These are phyloP conservation scores for Leishmania martiniquensis DNA, from an alignment of 208 protist species.

Conservation along the genomic window DNA sequence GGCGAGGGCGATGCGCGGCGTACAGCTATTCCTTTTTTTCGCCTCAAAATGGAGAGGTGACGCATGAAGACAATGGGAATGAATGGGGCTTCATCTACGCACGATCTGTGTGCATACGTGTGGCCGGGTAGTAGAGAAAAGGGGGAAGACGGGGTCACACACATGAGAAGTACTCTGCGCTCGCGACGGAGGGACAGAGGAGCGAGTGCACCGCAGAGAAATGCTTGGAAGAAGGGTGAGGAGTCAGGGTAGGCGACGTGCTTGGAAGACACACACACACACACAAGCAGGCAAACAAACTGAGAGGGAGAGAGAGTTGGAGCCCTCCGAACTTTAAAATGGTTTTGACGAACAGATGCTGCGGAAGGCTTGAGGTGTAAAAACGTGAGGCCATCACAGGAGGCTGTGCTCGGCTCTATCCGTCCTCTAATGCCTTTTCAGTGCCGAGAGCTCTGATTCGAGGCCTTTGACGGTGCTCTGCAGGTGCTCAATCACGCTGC, in stretches of 20 bases:
- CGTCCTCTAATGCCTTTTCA: slow-evolving; percentile 28
- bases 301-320: not conserved
- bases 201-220: not conserved
- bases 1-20: not conserved
- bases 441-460: slow-evolving; percentile 23
- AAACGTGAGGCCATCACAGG: no score
- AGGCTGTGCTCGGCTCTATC: no score
- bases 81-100: not conserved
- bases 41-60: not conserved
- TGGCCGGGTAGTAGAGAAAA: no score
- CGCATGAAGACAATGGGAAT: not conserved
- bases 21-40: not conserved
- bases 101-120: no score
- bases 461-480: slow-evolving; percentile 23
- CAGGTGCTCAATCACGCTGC: slow-evolving; percentile 28
- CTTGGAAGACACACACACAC: not conserved
- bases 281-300: not conserved
- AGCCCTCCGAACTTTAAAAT: no score
- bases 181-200: not conserved
- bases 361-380: no score
- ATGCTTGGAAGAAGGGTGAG: not conserved
- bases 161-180: no score
- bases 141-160: not conserved
- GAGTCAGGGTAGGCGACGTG: not conserved
- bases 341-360: not conserved